Conservation (phyloP, 108 stramenopile genomes). For the Fragilariopsis cylindrus region DNA sequence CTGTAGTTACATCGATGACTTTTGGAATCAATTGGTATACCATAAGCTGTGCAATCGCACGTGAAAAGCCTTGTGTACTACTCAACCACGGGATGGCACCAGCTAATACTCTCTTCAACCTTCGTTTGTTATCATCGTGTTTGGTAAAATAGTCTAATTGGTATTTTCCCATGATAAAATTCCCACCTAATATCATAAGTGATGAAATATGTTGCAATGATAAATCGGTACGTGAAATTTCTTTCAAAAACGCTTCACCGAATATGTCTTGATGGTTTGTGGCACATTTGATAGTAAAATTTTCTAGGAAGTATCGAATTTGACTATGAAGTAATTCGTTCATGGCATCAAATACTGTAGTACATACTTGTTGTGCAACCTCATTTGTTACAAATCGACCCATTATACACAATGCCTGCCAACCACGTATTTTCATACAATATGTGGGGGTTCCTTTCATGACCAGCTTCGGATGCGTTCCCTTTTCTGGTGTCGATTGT, state of each 20-base stretch:
- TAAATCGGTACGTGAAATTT: constrained; percentile 64
- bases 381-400: constrained; percentile 66
- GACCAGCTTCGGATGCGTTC: constrained; percentile 39
- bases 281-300: constrained; percentile 78
- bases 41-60: constrained; percentile 85
- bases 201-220: constrained; percentile 76
- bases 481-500: constrained; percentile 40
- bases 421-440: constrained; percentile 64
- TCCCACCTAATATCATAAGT: constrained; percentile 79
- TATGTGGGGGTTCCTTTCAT: constrained; percentile 75
- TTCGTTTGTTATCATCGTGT: constrained; percentile 14
- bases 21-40: constrained; percentile 69
- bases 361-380: constrained; percentile 58
- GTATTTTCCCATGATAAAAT: constrained; percentile 70
- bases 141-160: constrained; percentile 53
- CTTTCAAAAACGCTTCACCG: constrained; percentile 45
- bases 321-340: constrained; percentile 66
- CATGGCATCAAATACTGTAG: constrained; percentile 53
- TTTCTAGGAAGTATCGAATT: constrained; percentile 83
- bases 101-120: constrained; percentile 60
- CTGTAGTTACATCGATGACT: constrained; percentile 30
- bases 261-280: constrained; percentile 59
- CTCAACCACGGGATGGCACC: constrained; percentile 83
- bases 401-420: constrained; percentile 83
- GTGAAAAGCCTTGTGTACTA: constrained; percentile 82